These are phyloP conservation scores for Neonothopanus nambi DNA, from an alignment of 1,284 basidiomycete genomes.

Conservation along the genomic window DNA sequence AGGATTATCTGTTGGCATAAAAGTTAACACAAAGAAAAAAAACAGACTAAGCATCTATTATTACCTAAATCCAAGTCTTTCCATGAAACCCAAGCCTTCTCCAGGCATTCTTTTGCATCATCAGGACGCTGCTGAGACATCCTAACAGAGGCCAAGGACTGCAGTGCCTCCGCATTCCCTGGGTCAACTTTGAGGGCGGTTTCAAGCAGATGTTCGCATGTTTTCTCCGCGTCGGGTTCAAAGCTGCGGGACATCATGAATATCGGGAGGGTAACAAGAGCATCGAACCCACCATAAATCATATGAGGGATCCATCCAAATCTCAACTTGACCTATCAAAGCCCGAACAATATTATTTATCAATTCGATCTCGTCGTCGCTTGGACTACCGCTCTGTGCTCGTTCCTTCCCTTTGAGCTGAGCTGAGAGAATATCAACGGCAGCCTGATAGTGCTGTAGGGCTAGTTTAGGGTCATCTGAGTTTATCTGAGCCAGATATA, in stretches of 20 bases:
- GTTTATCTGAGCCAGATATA: slow-evolving; percentile 89
- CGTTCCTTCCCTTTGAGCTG: slow-evolving; percentile 74
- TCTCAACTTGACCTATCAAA: slow-evolving; percentile 89
- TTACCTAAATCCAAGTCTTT: slow-evolving; percentile 74
- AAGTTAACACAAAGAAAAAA: slow-evolving; percentile 3
- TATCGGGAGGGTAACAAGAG: neutral
- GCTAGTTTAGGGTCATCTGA: slow-evolving; percentile 77
- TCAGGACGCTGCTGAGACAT: slow-evolving; percentile 86
- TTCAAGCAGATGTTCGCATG: slow-evolving; percentile 77
- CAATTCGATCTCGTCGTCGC: slow-evolving; percentile 62
- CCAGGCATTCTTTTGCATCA: slow-evolving; percentile 71
- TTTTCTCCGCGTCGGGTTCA: slow-evolving; percentile 76
- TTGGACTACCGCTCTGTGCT: slow-evolving; percentile 42
- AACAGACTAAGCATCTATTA: slow-evolving; percentile 12
- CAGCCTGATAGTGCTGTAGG: slow-evolving; percentile 79
- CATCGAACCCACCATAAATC: slow-evolving; percentile 77
- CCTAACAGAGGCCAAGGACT: slow-evolving; percentile 84
- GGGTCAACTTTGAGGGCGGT: slow-evolving; percentile 77
- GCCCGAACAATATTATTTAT: slow-evolving; percentile 80
- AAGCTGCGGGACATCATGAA: slow-evolving; percentile 55
- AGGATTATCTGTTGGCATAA: slow-evolving; percentile 54
- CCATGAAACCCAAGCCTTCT: slow-evolving; percentile 73
- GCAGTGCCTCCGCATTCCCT: slow-evolving; percentile 77
- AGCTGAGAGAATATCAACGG: slow-evolving; percentile 71
- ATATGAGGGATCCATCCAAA: slow-evolving; percentile 90